phyloP scores from a whole-genome alignment of 495 filamentous ascomycete genomes.

The Diplogelasinospora grovesii region DNA sequence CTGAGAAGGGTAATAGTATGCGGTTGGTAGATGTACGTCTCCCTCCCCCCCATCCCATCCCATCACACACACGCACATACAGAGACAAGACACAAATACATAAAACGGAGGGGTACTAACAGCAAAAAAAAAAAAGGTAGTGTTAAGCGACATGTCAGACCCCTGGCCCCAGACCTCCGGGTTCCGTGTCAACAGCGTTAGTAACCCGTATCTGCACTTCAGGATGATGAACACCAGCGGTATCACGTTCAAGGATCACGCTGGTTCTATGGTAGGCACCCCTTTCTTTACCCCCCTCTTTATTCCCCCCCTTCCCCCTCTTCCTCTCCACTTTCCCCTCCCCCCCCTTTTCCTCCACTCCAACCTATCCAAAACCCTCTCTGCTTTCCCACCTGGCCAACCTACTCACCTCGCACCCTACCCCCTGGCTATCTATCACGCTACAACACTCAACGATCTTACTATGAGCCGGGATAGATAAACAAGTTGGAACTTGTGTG shows the following conservation, averaged over 20 bases:
- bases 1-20: slow-evolving; percentile 9
- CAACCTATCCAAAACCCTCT: not conserved
- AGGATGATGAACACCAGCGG: slow-evolving; percentile 99
- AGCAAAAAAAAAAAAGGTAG: no score
- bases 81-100: no score
- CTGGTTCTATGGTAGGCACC: slow-evolving; percentile 80
- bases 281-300: not conserved
- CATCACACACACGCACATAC: no score
- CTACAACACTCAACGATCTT: no score
- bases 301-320: not conserved
- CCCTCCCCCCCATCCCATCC: no score
- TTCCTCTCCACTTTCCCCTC: not conserved
- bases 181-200: slow-evolving; percentile 78
- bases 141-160: slow-evolving; percentile 97
- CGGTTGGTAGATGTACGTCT: slow-evolving; percentile 60
- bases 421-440: no score
- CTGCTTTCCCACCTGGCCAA: not conserved
- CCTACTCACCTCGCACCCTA: no score
- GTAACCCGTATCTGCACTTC: slow-evolving; percentile 80
- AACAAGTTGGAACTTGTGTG: no score
- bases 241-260: slow-evolving; percentile 77
- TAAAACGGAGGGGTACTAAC: no score
- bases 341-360: not conserved
- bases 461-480: no score
- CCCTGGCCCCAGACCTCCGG: slow-evolving; percentile 80